A percentile compares a stretch with the other conserved stretches of the same genome.
Evolutionary conservation across 208 protist genomes (phyloP).

Genomic region (Phytomonas sp.): DNA sequence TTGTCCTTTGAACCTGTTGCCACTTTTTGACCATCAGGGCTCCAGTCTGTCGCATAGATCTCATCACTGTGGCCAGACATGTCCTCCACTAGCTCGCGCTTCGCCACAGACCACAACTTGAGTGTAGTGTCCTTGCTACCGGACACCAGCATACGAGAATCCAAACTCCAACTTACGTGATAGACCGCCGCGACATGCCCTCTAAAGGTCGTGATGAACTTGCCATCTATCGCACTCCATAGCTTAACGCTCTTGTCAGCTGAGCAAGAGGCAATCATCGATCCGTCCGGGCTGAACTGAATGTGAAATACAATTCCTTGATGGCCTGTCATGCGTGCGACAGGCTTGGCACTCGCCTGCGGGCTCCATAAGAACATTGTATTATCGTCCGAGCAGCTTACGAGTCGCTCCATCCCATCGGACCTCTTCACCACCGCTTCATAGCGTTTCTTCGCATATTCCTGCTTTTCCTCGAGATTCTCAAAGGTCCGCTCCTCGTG

Average conservation of each 20-base stretch:
- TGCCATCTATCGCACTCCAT: conserved; percentile 91
- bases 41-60: conserved; percentile 97
- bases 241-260: conserved; percentile 98
- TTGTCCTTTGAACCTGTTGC: conserved; percentile 96
- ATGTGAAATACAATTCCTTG: conserved; percentile 93
- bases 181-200: conserved; percentile 97
- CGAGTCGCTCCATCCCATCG: conserved; percentile 81
- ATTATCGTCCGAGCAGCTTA: conserved; percentile 96
- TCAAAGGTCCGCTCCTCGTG: conserved; percentile 77
- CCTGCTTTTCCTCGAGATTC: conserved; percentile 36
- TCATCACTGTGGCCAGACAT: conserved; percentile 97
- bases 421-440: conserved; percentile 48
- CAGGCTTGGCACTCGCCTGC: conserved; percentile 58
- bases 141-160: conserved; percentile 92
- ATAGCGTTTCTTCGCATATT: conserved; percentile 73
- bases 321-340: conserved; percentile 92
- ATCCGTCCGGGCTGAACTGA: conserved; percentile 96
- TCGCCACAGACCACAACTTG: conserved; percentile 93
- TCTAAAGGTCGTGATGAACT: conserved; percentile 92
- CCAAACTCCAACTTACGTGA: conserved; percentile 94
- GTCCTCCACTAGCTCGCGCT: conserved; percentile 90
- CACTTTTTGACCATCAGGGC: conserved; percentile 93
- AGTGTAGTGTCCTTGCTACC: conserved; percentile 96
- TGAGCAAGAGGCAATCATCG: conserved; percentile 94
- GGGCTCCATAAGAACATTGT: conserved; percentile 97